Conservation (phyloP, 306 rosid species). For the Gastrolobium bilobum region DNA sequence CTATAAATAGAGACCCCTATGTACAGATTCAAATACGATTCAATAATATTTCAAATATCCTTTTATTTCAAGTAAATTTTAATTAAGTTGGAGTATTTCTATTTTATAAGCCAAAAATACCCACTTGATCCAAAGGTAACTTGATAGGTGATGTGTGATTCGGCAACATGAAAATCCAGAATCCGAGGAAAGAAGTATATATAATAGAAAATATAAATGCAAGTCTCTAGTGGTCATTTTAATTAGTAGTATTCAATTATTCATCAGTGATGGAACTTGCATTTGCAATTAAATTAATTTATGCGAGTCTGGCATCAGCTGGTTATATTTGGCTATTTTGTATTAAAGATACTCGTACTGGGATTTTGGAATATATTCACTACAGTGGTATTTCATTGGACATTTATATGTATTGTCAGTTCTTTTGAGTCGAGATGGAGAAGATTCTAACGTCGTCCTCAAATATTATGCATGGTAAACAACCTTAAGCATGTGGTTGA, state of each 20-base stretch:
- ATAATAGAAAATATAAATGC: background rate
- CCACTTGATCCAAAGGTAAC: conserved; percentile 25
- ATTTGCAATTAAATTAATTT: conserved; percentile 44
- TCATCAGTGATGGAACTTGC: conserved; percentile 53
- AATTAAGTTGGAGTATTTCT: conserved; percentile 37
- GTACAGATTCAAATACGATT: too few species aligned
- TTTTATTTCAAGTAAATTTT: too few species aligned
- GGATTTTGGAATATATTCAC: conserved; percentile 49
- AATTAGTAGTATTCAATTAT: background rate
- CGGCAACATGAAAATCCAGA: conserved; percentile 70
- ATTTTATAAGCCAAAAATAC: conserved; percentile 14
- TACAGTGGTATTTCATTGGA: conserved; percentile 24
- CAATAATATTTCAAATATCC: too few species aligned
- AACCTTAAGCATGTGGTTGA: background rate
- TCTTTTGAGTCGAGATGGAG: background rate
- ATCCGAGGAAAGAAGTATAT: conserved; percentile 65
- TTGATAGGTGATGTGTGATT: conserved; percentile 65
- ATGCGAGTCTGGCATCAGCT: conserved; percentile 62
- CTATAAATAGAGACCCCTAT: too few species aligned
- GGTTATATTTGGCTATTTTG: conserved; percentile 60
- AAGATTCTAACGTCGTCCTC: conserved; percentile 25
- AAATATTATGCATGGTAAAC: background rate
- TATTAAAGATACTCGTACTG: conserved; percentile 27
- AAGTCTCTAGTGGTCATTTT: background rate
- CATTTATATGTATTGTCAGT: background rate